Base-by-base conservation (phyloP, 1,284 basidiomycete species). In the Sphagnurus paluster region DNA sequence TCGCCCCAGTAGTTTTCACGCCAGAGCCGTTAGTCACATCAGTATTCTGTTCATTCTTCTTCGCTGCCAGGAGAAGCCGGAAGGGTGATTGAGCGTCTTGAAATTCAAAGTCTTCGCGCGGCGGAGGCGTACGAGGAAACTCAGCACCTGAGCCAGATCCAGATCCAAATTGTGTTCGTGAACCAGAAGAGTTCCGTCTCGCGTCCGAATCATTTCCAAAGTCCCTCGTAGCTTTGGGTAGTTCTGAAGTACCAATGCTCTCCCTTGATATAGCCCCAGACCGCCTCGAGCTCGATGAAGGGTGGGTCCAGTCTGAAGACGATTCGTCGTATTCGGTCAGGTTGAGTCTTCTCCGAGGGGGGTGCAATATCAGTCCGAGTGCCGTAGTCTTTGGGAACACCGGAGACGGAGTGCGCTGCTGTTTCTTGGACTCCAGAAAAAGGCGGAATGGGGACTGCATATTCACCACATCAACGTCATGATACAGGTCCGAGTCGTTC, bases 361-460 rank as follows among this genome's bases (percentile, higher is more conserved):
- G 30, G 11, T 14, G 3, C 7, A 3, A 14, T 14, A n/a, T n/a
- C n/a, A n/a, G n/a, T 19, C 21, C 23, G 40, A 36, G 38, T n/a
- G n/a, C n/a, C n/a, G n/a, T n/a, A n/a, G n/a, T n/a, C 13, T 30
- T 11, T n/a, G 29, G n/a, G 17, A 30, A 26, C 41, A 6, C 3
- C 2, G 16, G 7, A 8, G 29, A 17, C 8, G 38, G 33, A 9
- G 34, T 33, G 9, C 5, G 17, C 2, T 30, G 10, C 11, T 30
- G 33, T 13, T 32, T 40, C 20, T 39, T 48, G 16, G 46, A 52
- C 42, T 52, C 46, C 11, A 52, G 25, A 4, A 50, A 21, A 33
- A 48, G 36, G n/a, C 50, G 46, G 33, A 48, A 52, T 7, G 50
- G 46, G 7, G 50, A 52, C 19, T 45, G 50, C 8, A 40, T 34